Conservation (phyloP, 768 basidiomycete species). For the Chalciporus pseudorubinellus region DNA sequence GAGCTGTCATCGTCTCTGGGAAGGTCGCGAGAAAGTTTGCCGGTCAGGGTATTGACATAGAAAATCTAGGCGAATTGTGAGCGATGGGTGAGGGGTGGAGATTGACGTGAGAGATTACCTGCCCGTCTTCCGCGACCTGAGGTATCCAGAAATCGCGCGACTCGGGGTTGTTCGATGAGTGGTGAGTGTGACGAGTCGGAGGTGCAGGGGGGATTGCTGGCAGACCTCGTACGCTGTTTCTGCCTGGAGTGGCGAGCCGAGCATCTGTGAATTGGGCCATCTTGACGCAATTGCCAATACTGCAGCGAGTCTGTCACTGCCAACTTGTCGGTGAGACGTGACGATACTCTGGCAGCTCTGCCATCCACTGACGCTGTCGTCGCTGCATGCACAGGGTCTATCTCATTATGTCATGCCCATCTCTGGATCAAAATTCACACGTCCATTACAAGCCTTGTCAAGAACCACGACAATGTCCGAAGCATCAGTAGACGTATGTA, state of each 20-base stretch:
- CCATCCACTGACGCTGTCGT: not conserved
- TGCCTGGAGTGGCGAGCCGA: slow-evolving; percentile 1
- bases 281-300: no score
- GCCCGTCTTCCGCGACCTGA: slow-evolving; percentile 73
- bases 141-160: slow-evolving; percentile 90
- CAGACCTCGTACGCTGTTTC: slow-evolving; percentile 29
- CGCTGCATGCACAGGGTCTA: not conserved
- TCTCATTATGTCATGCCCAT: not conserved
- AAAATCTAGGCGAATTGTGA: slow-evolving; percentile 61
- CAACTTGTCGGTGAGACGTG: no score
- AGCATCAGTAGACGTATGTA: slow-evolving; percentile 37
- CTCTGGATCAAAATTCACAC: slow-evolving; percentile 6
- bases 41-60: slow-evolving; percentile 87
- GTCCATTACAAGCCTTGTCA: not conserved
- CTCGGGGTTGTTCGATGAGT: slow-evolving; percentile 3
- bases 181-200: not conserved
- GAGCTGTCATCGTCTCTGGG: slow-evolving; percentile 61
- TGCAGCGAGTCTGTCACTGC: no score
- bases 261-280: slow-evolving; percentile 19
- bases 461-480: slow-evolving; percentile 20
- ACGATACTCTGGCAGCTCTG: no score
- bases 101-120: slow-evolving; percentile 47
- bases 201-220: slow-evolving; percentile 30
- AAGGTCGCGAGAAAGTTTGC: slow-evolving; percentile 74
- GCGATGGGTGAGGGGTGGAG: not conserved